These are phyloP conservation scores for Endocalyx cinctus DNA, from an alignment of 2,329 filamentous ascomycete species.

Conservation along the genomic window DNA sequence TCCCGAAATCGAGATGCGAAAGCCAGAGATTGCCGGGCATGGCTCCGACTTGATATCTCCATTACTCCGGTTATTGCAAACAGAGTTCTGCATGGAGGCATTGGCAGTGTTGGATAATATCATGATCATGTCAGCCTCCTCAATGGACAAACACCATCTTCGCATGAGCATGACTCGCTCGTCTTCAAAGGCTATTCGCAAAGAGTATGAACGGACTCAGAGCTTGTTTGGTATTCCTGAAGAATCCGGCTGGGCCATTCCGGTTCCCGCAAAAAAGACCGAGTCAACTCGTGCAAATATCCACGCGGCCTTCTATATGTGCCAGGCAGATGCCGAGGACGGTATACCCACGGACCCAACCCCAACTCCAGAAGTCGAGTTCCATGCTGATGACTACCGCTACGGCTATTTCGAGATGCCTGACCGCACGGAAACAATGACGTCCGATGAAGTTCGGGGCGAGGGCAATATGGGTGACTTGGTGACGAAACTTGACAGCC, in stretches of 20 bases:
- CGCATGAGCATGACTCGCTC: constrained; percentile 97
- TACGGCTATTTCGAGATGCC: constrained; percentile 70
- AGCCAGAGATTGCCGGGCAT: constrained; percentile 82
- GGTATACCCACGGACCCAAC: constrained; percentile 54
- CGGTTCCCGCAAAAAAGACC: constrained; percentile 85
- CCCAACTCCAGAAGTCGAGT: constrained; percentile 82
- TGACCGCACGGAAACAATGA: constrained; percentile 84
- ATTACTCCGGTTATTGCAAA: constrained; percentile 81
- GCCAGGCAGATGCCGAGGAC: constrained; percentile 61
- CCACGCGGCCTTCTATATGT: constrained; percentile 94
- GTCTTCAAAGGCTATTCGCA: constrained; percentile 78
- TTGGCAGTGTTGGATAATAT: constrained; percentile 90
- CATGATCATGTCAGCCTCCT: constrained; percentile 86
- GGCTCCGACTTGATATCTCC: constrained; percentile 95
- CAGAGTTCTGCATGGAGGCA: constrained; percentile 89
- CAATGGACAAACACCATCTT: constrained; percentile 90
- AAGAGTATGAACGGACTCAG: constrained; percentile 91
- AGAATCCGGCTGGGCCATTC: constrained; percentile 92
- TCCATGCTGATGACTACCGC: constrained; percentile 83
- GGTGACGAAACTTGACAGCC: constrained; percentile 71
- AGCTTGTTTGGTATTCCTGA: constrained; percentile 96
- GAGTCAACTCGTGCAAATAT: constrained; percentile 85
- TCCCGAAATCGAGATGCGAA: constrained; percentile 88
- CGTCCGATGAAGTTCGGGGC: constrained; percentile 74
- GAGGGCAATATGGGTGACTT: constrained; percentile 78